phyloP scores from a whole-genome alignment of 2,329 filamentous ascomycete genomes.

The Arthroderma sp. region DNA sequence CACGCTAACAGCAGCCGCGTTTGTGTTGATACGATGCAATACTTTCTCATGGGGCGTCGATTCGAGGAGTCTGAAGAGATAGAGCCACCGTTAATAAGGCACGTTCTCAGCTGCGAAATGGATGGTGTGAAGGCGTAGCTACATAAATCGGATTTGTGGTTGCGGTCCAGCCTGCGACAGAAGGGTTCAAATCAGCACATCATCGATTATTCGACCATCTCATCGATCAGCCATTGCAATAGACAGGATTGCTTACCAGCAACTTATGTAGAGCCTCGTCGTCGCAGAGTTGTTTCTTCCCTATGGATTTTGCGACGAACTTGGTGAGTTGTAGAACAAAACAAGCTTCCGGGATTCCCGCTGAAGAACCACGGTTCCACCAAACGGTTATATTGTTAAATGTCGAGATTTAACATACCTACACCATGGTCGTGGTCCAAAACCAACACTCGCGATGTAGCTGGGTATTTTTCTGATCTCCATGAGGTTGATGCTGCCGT shows the following conservation, averaged over 20 bases:
- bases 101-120: not conserved
- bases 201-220: not conserved
- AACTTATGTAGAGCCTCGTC: slow-evolving; percentile 8
- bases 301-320: not conserved
- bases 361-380: not conserved
- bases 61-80: slow-evolving; percentile 8
- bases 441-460: slow-evolving; percentile 6
- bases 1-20: slow-evolving; percentile 2
- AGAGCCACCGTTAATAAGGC: not conserved
- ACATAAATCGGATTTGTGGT: slow-evolving; percentile 11
- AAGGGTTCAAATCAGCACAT: not conserved
- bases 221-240: not conserved
- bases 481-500: slow-evolving; percentile 9
- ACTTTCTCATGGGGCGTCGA: slow-evolving; percentile 11
- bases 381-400: not conserved
- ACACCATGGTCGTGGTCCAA: slow-evolving; percentile 9
- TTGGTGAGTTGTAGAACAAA: not conserved
- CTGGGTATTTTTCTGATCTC: slow-evolving; percentile 10
- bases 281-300: slow-evolving; percentile 8
- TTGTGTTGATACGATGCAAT: slow-evolving; percentile 3
- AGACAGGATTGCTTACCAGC: not conserved
- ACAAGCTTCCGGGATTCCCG: slow-evolving; percentile 10
- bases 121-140: not conserved
- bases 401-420: slow-evolving; percentile 6
- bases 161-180: slow-evolving; percentile 7